Percentiles rank a stretch among this genome's conserved stretches.
These are phyloP conservation scores for Colletotrichum lini DNA, from an alignment of 2,329 filamentous ascomycete genomes.

Conservation along the genomic window DNA sequence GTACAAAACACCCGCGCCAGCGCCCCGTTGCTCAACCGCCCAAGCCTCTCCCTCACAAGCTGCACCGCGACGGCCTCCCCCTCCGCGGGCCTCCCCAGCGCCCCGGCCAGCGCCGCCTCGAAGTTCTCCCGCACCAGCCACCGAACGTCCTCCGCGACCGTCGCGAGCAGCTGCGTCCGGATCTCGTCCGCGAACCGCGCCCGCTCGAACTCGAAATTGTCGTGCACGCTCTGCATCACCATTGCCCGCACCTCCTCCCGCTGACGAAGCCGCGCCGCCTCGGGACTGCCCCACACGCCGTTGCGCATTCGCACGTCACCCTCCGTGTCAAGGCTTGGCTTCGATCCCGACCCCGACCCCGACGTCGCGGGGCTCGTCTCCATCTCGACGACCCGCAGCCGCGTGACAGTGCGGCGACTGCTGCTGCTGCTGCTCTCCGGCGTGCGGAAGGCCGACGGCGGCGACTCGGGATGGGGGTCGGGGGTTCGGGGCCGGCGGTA, in stretches of 20 bases:
- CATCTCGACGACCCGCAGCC: not conserved
- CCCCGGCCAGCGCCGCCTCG: not conserved
- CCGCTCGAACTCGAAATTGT: slow-evolving; percentile 26
- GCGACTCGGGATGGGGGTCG: not conserved
- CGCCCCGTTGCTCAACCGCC: slow-evolving; percentile 23
- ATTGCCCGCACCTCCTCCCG: slow-evolving; percentile 5
- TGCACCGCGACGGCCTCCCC: slow-evolving; percentile 10
- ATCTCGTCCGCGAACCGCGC: slow-evolving; percentile 13
- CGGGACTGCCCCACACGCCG: slow-evolving; percentile 2
- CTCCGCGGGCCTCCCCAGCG: slow-evolving; percentile 4
- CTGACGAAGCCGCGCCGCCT: not conserved
- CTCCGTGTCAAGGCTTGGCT: slow-evolving; percentile 18
- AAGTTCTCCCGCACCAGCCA: slow-evolving; percentile 2
- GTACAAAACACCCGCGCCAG: slow-evolving; percentile 28
- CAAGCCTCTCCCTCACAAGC: slow-evolving; percentile 22
- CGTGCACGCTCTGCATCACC: not conserved
- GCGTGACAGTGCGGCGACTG: not conserved
- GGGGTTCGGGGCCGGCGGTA: not conserved
- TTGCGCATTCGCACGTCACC: slow-evolving; percentile 31
- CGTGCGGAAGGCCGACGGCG: not conserved
- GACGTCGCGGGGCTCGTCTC: not conserved
- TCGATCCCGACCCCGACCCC: not conserved
- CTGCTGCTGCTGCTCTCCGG: not conserved
- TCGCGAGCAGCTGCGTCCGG: not conserved
- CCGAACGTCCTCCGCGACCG: not conserved